A percentile compares a stretch with the other conserved stretches of the same genome.
These are phyloP conservation scores for Xylaria sp. DNA, from an alignment of 2,329 filamentous ascomycete genomes.

Conservation along the genomic window DNA sequence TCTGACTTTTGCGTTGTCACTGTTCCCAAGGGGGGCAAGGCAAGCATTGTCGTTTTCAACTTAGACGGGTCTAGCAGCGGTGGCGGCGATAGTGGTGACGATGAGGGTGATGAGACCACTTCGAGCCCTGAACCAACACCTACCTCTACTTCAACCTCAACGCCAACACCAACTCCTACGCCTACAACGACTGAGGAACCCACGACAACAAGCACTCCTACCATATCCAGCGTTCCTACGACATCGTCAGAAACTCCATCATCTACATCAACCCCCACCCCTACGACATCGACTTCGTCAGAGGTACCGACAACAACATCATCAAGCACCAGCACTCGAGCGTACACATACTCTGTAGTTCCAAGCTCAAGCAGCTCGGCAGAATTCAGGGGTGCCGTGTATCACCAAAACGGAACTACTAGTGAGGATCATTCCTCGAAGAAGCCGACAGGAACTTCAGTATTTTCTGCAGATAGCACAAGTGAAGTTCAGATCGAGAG, in stretches of 20 bases:
- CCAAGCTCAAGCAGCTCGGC: constrained; percentile 29
- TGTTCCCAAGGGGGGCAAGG: constrained; percentile 68
- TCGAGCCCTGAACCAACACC: constrained; percentile 30
- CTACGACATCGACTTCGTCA: constrained; percentile 14
- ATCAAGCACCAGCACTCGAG: neutral
- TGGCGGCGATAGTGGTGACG: constrained; percentile 14
- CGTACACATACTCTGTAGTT: constrained; percentile 18
- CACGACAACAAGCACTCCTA: constrained; percentile 30
- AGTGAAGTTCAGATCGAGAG: constrained; percentile 29
- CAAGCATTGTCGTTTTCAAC: constrained; percentile 69
- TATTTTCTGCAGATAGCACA: constrained; percentile 19
- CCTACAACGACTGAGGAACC: constrained; percentile 5
- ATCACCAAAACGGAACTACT: constrained; percentile 57
- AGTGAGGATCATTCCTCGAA: constrained; percentile 22
- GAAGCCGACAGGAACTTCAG: constrained; percentile 37
- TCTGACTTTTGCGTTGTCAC: constrained; percentile 79
- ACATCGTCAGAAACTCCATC: constrained; percentile 14
- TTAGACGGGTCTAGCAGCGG: constrained; percentile 50
- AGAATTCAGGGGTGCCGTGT: constrained; percentile 53
- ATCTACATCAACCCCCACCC: constrained; percentile 15
- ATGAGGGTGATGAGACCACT: constrained; percentile 29
- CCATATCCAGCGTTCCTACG: constrained; percentile 28
- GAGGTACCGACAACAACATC: constrained; percentile 10
- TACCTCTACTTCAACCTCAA: constrained; percentile 34
- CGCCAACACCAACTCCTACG: constrained; percentile 34